A percentile compares a stretch with the other conserved stretches of the same genome.
Evolutionary conservation across 768 basidiomycete genomes (phyloP).

Genomic region (Tulasnella sp.): DNA sequence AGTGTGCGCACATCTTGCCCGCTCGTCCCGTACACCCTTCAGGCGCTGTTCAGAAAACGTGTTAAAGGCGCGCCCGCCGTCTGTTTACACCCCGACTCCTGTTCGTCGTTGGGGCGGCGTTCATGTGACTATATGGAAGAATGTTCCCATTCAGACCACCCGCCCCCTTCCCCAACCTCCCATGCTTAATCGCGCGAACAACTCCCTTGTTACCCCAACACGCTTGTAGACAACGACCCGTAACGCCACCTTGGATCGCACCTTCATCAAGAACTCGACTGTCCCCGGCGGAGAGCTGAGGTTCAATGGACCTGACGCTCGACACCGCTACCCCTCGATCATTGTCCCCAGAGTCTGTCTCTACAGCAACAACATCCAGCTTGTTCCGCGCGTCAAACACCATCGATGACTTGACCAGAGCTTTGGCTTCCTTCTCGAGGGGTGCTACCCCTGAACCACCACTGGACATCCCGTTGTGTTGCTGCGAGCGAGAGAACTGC

Average conservation of each 20-base stretch:
- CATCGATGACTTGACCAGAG: constrained; percentile 74
- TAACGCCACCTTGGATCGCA: background rate
- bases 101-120: background rate
- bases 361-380: constrained; percentile 17
- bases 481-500: constrained; percentile 63
- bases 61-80: background rate
- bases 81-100: constrained; percentile 9
- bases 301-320: constrained; percentile 1
- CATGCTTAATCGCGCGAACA: background rate
- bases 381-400: constrained; percentile 36
- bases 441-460: constrained; percentile 66
- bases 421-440: constrained; percentile 62
- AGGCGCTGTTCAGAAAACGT: background rate
- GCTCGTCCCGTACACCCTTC: background rate
- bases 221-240: background rate
- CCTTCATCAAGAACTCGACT: background rate
- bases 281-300: background rate
- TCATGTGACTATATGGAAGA: background rate
- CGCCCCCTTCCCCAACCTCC: background rate
- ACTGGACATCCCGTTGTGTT: constrained; percentile 50
- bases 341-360: background rate
- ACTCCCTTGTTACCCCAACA: background rate
- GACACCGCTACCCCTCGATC: constrained; percentile 16
- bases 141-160: background rate
- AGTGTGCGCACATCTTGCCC: background rate